Evolutionary conservation across 495 filamentous ascomycete species (phyloP).

Genomic region (Penicillium canescens): DNA sequence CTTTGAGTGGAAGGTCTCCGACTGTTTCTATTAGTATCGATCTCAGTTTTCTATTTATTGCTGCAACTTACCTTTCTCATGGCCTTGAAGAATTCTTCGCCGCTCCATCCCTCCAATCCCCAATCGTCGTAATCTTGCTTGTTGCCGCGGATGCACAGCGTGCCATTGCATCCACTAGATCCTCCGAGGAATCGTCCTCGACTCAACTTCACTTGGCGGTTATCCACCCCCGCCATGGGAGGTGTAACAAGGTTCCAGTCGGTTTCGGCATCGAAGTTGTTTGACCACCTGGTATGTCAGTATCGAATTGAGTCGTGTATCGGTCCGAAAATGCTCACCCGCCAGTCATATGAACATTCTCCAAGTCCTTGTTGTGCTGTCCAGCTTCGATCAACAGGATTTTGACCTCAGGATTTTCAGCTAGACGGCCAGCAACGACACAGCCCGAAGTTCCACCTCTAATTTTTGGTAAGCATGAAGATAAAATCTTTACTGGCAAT

Average conservation of each 20-base stretch:
- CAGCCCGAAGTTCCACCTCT: slow-evolving; percentile 63
- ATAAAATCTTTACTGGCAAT: background rate
- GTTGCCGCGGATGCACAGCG: slow-evolving; percentile 59
- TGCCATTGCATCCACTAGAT: slow-evolving; percentile 60
- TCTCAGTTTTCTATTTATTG: background rate
- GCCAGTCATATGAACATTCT: slow-evolving; percentile 50
- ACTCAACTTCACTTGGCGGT: slow-evolving; percentile 57
- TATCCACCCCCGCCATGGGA: slow-evolving; percentile 52
- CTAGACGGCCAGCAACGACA: slow-evolving; percentile 61
- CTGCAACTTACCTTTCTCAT: slow-evolving; percentile 47
- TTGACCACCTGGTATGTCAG: slow-evolving; percentile 33
- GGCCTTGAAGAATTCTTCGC: slow-evolving; percentile 51
- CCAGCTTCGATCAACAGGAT: slow-evolving; percentile 61
- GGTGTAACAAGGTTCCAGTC: slow-evolving; percentile 60
- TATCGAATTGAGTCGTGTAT: background rate
- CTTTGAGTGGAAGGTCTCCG: slow-evolving; percentile 49
- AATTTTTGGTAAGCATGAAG: background rate
- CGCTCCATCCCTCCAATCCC: slow-evolving; percentile 53
- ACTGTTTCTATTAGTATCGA: slow-evolving; percentile 16
- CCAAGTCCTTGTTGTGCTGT: slow-evolving; percentile 41
- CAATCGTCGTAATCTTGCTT: slow-evolving; percentile 65
- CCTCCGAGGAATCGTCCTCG: slow-evolving; percentile 62
- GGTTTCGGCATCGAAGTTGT: slow-evolving; percentile 50
- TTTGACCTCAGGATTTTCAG: slow-evolving; percentile 51
- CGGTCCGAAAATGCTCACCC: slow-evolving; percentile 23